Percentiles rank a stretch among this genome's conserved stretches.
phyloP scores from a whole-genome alignment of 441 rosid species.

The Mallotus japonicus region DNA sequence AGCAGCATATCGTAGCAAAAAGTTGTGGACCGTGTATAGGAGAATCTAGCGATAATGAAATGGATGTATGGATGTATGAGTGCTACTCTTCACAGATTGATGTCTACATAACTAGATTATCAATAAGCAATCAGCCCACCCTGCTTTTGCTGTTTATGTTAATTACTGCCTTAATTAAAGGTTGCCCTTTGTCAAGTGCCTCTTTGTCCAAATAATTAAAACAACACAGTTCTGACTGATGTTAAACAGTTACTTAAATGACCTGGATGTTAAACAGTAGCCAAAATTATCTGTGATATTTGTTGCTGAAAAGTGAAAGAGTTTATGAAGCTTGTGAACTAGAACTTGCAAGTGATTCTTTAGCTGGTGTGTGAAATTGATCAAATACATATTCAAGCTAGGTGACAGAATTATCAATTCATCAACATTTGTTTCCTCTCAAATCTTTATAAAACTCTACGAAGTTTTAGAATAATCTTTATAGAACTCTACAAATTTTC shows the following conservation, averaged over 20 bases:
- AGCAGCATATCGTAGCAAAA: not conserved
- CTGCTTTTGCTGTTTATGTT: not conserved
- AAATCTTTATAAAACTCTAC: too few species aligned
- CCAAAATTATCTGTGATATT: not conserved
- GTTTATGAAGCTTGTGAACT: not conserved
- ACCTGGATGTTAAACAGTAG: not conserved
- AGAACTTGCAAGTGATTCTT: not conserved
- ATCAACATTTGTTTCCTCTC: too few species aligned
- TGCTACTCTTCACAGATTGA: not conserved
- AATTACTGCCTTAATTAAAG: not conserved
- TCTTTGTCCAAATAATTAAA: not conserved
- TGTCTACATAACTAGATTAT: not conserved
- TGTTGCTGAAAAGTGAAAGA: not conserved
- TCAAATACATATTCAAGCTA: not conserved
- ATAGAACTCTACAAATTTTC: not conserved
- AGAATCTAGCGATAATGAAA: too few species aligned
- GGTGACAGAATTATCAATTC: too few species aligned
- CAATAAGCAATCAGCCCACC: not conserved
- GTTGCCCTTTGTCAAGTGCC: not conserved
- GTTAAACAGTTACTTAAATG: too few species aligned
- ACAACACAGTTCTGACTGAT: not conserved
- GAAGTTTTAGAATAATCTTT: too few species aligned
- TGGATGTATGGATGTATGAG: too few species aligned
- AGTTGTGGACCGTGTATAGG: too few species aligned
- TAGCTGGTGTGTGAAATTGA: not conserved